Evolutionary conservation across 495 filamentous ascomycete species (phyloP), one percentile per base, ranked within the genome.

Genomic region (Cairneyella variabilis): DNA sequence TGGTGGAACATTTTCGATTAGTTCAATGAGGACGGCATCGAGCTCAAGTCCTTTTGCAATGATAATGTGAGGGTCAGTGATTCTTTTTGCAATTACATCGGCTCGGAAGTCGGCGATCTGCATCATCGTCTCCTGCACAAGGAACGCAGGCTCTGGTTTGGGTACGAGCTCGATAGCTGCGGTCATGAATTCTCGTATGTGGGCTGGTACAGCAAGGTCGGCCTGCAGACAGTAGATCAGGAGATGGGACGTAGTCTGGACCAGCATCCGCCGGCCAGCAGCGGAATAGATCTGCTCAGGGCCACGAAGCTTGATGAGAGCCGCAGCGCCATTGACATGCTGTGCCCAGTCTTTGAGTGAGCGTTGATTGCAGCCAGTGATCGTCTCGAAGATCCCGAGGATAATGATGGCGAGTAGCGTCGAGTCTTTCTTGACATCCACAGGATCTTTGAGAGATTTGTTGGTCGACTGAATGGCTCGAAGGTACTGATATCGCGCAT

Each of bases 361-460:
- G 40, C 62, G 14, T 14, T 70, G 65, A 10, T 69, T 61, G 53
- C 72, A 66, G 43, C 77, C 76, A 0, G 75, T 73, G 45, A 83
- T 71, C 56, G 79, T 71, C 58, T 69, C 79, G 49, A 78, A 84
- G 1, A 81, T 64, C 5, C 73, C 76, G 23, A 88, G 71, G 37
- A 85, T 71, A 14, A 86, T 64, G 22, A 85, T 75, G 0, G 82
- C 72, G 17, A 83, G 74, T 58, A 88, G 74, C 5, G 83, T 84
- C 43, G 70, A 70, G 62, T 88, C 83, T 36, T 78, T 75, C 58
- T 73, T 76, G 30, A 77, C 80, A 40, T 82, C 73, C 11, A 63
- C 66, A 2, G 75, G 71, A 52, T 79, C 67, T 46, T 67, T 58
- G 11, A 88, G 64, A 18, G 83, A 83, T 23, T 66, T 60, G 48